phyloP scores from a whole-genome alignment of 257 asterid species.

The Solanum virginianum region DNA sequence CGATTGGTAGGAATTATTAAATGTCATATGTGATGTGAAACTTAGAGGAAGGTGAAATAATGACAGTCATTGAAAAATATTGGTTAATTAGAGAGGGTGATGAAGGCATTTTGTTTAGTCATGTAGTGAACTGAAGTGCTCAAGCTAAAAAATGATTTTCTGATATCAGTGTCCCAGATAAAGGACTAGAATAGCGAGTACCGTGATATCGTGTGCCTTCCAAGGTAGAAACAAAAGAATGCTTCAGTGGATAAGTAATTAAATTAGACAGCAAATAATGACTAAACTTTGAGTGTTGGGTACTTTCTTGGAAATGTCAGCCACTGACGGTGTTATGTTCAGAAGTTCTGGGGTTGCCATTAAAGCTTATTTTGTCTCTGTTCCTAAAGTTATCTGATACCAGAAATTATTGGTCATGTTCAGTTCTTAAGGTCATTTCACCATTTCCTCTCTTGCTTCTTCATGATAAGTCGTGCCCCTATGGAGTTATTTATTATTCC shows the following conservation, averaged over 20 bases:
- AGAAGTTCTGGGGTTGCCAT: not conserved
- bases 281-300: not conserved
- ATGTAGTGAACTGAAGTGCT: not conserved
- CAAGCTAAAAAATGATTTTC: not conserved
- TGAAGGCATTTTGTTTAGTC: not conserved
- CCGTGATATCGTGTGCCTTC: not conserved
- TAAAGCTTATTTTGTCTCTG: not conserved
- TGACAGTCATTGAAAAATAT: not conserved
- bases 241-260: not conserved
- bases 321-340: not conserved
- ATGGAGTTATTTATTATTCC: not conserved
- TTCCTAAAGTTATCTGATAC: not conserved
- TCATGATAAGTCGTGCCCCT: not conserved
- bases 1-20: not conserved
- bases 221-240: not conserved
- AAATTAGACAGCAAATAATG: not conserved
- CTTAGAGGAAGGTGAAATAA: not conserved
- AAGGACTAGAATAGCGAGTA: not conserved
- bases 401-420: not conserved
- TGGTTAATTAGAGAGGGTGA: not conserved
- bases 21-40: not conserved
- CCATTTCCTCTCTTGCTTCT: not conserved
- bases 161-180: conserved; percentile 7
- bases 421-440: not conserved
- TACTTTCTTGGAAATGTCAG: not conserved